Conservation (phyloP, 768 basidiomycete species). For the button mushroom (Agaricus bisporus) region DNA sequence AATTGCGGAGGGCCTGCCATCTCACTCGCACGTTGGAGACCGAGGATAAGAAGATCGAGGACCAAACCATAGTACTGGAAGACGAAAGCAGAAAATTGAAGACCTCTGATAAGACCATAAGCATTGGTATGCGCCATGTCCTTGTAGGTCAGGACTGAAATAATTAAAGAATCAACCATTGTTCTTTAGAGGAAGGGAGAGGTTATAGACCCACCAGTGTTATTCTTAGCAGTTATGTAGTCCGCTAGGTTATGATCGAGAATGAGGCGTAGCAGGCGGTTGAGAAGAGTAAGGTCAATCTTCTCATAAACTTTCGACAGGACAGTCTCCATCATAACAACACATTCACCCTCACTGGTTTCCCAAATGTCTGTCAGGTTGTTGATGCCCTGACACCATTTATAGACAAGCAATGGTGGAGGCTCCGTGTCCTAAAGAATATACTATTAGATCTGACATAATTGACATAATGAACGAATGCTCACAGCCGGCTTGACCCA, state of each 20-base stretch:
- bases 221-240: constrained; percentile 99
- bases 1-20: constrained; percentile 98
- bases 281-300: constrained; percentile 93
- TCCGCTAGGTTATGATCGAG: constrained; percentile 98
- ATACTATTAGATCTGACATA: too few species aligned
- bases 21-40: constrained; percentile 96
- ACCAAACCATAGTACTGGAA: constrained; percentile 99
- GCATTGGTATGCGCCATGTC: constrained; percentile 98
- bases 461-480: not conserved
- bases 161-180: not conserved
- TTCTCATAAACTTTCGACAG: constrained; percentile 98
- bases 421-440: constrained; percentile 98
- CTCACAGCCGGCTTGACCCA: constrained; percentile 94
- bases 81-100: constrained; percentile 98
- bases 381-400: constrained; percentile 99
- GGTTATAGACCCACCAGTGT: constrained; percentile 51
- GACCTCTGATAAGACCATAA: constrained; percentile 93
- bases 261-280: constrained; percentile 92
- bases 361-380: constrained; percentile 99
- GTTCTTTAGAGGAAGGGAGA: not conserved
- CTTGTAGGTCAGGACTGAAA: constrained; percentile 16
- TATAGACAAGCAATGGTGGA: constrained; percentile 94
- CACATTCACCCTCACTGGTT: constrained; percentile 95
- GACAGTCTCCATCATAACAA: constrained; percentile 98
- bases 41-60: constrained; percentile 91